Percentiles rank a stretch among this genome's conserved stretches.
Evolutionary conservation across 2,329 filamentous ascomycete genomes (phyloP).

Genomic region (Chaetomium olivaceum): DNA sequence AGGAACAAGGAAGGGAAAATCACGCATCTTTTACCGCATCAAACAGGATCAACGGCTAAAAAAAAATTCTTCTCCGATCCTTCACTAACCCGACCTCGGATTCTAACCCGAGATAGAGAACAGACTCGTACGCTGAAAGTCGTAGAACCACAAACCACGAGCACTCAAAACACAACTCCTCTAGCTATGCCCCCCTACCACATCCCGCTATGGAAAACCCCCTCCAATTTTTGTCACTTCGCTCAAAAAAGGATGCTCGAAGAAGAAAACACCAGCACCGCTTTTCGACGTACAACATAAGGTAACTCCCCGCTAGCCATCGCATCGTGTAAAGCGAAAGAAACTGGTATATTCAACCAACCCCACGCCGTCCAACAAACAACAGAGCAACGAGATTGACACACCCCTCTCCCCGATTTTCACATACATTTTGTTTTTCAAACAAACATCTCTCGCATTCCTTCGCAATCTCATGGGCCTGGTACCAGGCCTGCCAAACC

Average conservation of each 20-base stretch:
- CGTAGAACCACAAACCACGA: not conserved
- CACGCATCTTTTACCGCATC: not conserved
- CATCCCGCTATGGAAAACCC: not conserved
- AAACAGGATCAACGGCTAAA: not conserved
- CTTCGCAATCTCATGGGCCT: not conserved
- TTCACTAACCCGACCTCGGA: not conserved
- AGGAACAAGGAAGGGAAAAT: not conserved
- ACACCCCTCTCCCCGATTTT: not conserved
- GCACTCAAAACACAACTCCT: not conserved
- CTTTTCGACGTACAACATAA: not conserved
- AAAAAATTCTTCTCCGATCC: not conserved
- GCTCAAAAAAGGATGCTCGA: not conserved
- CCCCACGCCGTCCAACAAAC: not conserved
- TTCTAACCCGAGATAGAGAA: not conserved
- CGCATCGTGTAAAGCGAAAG: not conserved
- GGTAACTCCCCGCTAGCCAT: not conserved
- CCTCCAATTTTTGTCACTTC: not conserved
- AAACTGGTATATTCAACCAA: conserved; percentile 2
- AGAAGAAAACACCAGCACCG: not conserved
- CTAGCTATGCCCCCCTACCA: not conserved
- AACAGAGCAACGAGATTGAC: not conserved
- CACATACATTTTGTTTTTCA: not conserved
- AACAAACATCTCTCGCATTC: not conserved
- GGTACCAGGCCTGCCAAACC: not conserved
- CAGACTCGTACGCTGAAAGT: not conserved